Conservation (phyloP, 1,284 basidiomycete species). For the Microbotryomycetes sp. region DNA sequence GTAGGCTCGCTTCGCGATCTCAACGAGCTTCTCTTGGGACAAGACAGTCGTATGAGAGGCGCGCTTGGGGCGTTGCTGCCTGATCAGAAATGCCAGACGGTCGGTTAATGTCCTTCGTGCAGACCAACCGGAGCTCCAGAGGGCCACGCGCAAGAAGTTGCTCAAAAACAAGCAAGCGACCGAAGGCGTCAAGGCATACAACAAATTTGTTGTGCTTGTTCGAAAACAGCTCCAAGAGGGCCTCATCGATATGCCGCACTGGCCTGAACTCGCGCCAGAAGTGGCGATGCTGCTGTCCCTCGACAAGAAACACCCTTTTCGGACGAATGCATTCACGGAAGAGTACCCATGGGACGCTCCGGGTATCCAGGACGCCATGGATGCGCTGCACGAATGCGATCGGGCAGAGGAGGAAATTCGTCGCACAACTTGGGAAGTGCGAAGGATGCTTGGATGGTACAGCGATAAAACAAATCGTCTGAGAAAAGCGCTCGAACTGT, state of each 20-base stretch:
- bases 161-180: background rate
- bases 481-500: background rate
- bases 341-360: background rate
- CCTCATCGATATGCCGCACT: background rate
- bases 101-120: background rate
- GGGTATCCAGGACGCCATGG: background rate
- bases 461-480: background rate
- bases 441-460: background rate
- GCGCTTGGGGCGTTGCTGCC: background rate
- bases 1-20: background rate
- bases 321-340: background rate
- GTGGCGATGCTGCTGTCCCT: background rate
- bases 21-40: background rate
- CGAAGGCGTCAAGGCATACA: background rate
- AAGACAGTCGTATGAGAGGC: background rate
- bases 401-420: background rate
- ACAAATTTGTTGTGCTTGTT: background rate
- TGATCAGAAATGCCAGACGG: background rate
- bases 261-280: background rate
- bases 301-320: background rate
- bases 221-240: background rate
- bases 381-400: background rate
- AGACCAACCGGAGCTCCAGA: background rate
- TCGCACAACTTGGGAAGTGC: background rate
- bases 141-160: background rate